These are phyloP conservation scores for Dorcoceras hygrometricum DNA, from an alignment of 257 asterid genomes.

Conservation along the genomic window DNA sequence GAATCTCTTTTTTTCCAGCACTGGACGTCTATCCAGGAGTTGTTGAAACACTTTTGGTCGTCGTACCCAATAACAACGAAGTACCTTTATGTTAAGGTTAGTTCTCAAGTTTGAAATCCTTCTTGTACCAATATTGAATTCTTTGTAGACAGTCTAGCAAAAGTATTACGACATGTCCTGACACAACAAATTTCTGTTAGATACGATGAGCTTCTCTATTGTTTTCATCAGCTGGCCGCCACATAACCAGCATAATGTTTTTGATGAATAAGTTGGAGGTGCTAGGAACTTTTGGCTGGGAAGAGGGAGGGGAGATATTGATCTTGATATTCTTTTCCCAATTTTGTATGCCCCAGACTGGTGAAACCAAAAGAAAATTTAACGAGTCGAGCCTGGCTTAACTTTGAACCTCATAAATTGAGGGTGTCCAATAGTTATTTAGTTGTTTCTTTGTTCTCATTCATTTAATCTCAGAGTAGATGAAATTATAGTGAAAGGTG, in stretches of 20 bases:
- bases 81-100: slow-evolving; percentile 68
- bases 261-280: not conserved
- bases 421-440: not conserved
- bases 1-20: slow-evolving; percentile 47
- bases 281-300: not conserved
- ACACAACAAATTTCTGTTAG: not conserved
- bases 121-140: not conserved
- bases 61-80: slow-evolving; percentile 91
- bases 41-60: slow-evolving; percentile 94
- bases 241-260: slow-evolving; percentile 12
- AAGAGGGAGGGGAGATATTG: not conserved
- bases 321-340: too few relatives aligned
- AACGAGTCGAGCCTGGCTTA: not conserved
- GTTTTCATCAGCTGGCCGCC: not conserved
- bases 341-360: not conserved
- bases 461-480: not conserved
- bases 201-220: not conserved
- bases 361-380: slow-evolving; percentile 4
- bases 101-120: slow-evolving; percentile 6
- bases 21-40: slow-evolving; percentile 87
- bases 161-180: not conserved
- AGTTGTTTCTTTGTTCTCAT: not conserved
- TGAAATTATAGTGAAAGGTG: not conserved
- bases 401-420: not conserved
- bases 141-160: not conserved